These are phyloP conservation scores for Juglanconis sp. DNA, from an alignment of 2,329 filamentous ascomycete species.

Conservation along the genomic window DNA sequence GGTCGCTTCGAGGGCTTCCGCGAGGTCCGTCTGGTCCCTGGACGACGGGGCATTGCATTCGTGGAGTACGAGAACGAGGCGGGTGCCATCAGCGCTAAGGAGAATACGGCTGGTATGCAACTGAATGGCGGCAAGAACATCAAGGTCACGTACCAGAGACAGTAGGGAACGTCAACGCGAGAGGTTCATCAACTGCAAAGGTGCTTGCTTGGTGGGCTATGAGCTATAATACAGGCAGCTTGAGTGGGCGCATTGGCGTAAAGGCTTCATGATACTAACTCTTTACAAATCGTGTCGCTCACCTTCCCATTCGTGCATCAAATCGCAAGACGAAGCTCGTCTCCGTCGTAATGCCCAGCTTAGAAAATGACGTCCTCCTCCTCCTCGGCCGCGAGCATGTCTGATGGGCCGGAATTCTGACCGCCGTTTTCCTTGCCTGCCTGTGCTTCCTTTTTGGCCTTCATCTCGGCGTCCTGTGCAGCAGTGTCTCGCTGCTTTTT, in stretches of 20 bases:
- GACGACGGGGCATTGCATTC: constrained; percentile 85
- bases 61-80: constrained; percentile 92
- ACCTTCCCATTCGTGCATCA: constrained; percentile 8
- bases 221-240: constrained; percentile 9
- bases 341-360: constrained; percentile 13
- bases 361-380: constrained; percentile 87
- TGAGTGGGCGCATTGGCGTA: constrained; percentile 7
- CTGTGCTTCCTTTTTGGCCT: constrained; percentile 62
- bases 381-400: constrained; percentile 72
- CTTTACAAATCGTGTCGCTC: constrained; percentile 12
- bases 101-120: constrained; percentile 82
- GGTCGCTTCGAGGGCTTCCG: constrained; percentile 88
- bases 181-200: background rate
- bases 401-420: constrained; percentile 46
- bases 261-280: constrained; percentile 22
- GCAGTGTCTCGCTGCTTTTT: constrained; percentile 80
- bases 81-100: constrained; percentile 89
- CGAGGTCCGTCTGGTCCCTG: constrained; percentile 86
- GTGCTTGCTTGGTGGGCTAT: background rate
- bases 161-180: constrained; percentile 44
- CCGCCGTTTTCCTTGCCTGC: constrained; percentile 37
- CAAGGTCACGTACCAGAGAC: constrained; percentile 94
- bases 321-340: background rate
- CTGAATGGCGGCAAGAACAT: constrained; percentile 76
- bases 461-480: constrained; percentile 70